Conservation (phyloP, 2,329 filamentous ascomycete genomes). For the Claviceps sp. region DNA sequence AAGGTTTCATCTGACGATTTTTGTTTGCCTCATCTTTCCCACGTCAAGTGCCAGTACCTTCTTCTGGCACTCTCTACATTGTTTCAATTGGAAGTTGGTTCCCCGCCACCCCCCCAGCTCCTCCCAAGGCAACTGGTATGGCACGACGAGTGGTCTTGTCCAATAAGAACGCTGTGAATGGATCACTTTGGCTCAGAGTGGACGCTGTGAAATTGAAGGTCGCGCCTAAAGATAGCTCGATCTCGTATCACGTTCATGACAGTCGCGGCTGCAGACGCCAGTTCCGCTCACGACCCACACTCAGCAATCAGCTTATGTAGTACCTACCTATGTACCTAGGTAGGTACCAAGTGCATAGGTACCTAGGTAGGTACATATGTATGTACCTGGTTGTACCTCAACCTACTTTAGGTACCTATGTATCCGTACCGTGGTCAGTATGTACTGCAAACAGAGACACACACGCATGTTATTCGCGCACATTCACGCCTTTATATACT, state of each 20-base stretch:
- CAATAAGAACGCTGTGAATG: background rate
- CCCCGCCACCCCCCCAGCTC: background rate
- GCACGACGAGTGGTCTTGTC: background rate
- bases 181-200: background rate
- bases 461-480: background rate
- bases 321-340: background rate
- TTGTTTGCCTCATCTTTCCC: background rate
- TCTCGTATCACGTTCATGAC: background rate
- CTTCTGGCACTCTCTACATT: background rate
- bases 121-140: background rate
- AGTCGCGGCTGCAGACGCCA: conserved; percentile 5
- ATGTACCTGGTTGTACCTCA: too few relatives aligned
- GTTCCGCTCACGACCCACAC: background rate
- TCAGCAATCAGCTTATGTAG: background rate
- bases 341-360: too few relatives aligned
- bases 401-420: background rate
- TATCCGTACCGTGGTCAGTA: background rate
- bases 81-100: background rate
- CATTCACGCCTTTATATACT: background rate
- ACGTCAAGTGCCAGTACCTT: background rate
- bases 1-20: background rate
- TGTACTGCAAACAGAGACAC: background rate
- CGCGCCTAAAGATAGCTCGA: conserved; percentile 2
- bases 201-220: background rate
- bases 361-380: too few relatives aligned